phyloP scores from a whole-genome alignment of 306 rosid species.

The Ammopiptanthus mongolicus region DNA sequence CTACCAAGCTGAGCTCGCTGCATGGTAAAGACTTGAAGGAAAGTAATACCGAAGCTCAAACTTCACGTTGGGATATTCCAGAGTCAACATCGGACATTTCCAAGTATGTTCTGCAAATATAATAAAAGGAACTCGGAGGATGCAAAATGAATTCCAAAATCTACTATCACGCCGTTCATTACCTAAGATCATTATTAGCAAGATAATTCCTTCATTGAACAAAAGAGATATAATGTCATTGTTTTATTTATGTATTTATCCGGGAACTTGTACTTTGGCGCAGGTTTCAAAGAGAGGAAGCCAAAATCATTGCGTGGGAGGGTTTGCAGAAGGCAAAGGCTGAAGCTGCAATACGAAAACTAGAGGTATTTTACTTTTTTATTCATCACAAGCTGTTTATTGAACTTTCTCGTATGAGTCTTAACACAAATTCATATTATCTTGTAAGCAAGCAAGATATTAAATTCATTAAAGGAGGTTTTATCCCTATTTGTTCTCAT shows the following conservation, averaged over 20 bases:
- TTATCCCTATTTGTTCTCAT: background rate
- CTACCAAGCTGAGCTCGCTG: conserved; percentile 16
- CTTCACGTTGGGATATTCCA: conserved; percentile 47
- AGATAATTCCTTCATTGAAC: background rate
- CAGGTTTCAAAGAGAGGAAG: conserved; percentile 78
- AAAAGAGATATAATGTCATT: background rate
- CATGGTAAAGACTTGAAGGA: conserved; percentile 28
- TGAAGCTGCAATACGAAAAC: conserved; percentile 75
- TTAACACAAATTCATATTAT: background rate
- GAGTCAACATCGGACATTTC: conserved; percentile 50
- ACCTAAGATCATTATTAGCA: background rate
- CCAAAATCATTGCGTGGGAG: conserved; percentile 90
- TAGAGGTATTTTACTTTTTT: conserved; percentile 51
- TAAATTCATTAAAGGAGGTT: background rate
- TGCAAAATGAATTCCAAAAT: background rate
- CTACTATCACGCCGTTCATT: background rate
- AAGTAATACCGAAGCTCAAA: conserved; percentile 25
- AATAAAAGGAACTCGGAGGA: background rate
- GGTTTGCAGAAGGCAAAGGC: conserved; percentile 86
- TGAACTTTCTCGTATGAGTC: background rate
- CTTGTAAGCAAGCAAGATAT: background rate
- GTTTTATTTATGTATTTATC: background rate
- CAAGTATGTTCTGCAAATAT: conserved; percentile 40
- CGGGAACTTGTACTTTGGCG: background rate
- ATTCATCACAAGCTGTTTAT: background rate